A percentile compares a stretch with the other conserved stretches of the same genome.
phyloP scores from a whole-genome alignment of 176 grass and related monocot genomes.

The Puccinellia tenuiflora region DNA sequence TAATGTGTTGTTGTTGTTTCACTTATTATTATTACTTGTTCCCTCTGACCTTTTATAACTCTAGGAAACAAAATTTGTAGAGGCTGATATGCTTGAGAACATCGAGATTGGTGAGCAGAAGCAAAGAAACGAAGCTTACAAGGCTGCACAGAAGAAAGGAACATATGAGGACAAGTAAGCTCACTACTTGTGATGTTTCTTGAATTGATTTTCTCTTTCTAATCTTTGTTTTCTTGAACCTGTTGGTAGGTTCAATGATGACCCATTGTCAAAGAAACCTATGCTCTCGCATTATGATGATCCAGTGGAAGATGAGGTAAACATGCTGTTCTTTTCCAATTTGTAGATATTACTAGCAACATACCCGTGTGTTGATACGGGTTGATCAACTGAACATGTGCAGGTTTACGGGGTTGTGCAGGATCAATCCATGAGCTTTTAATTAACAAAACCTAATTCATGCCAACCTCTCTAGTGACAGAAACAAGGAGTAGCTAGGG shows the following conservation, averaged over 20 bases:
- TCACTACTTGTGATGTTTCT: not conserved
- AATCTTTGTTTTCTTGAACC: not conserved
- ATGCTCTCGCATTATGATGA: constrained; percentile 85
- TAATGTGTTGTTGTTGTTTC: constrained; percentile 17
- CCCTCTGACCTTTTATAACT: constrained; percentile 16
- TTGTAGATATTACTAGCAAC: not conserved
- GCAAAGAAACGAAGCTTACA: constrained; percentile 66
- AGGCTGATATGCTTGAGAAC: constrained; percentile 88
- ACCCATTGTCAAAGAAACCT: constrained; percentile 48
- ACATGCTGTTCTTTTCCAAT: constrained; percentile 13
- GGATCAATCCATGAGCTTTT: no score
- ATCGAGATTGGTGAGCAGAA: constrained; percentile 94
- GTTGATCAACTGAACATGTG: no score
- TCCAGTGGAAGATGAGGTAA: constrained; percentile 71
- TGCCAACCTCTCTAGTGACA: no score
- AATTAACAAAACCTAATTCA: no score
- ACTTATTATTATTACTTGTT: not conserved
- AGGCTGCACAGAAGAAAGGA: constrained; percentile 73
- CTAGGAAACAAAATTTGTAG: constrained; percentile 37
- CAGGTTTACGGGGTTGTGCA: no score
- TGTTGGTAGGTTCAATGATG: constrained; percentile 69
- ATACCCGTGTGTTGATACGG: no score
- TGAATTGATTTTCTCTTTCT: not conserved
- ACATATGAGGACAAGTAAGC: constrained; percentile 81
- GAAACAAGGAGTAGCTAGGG: no score